Evolutionary conservation across 768 basidiomycete genomes (phyloP).

Genomic region (Serendipita sp.): DNA sequence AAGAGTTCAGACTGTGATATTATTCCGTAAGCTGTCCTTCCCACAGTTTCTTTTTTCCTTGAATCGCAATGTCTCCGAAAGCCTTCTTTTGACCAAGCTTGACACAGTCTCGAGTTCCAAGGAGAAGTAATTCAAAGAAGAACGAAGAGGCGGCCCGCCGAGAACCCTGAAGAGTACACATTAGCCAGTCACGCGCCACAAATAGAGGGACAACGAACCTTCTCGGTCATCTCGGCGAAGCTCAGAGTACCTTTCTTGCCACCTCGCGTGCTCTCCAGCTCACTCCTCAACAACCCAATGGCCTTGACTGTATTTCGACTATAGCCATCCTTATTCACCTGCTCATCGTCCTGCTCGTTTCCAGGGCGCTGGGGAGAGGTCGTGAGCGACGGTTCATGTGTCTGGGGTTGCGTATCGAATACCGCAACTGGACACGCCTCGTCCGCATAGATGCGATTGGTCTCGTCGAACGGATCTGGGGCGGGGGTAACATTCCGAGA

Average conservation of each 20-base stretch:
- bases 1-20: neutral
- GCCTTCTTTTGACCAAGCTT: constrained; percentile 56
- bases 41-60: constrained; percentile 74
- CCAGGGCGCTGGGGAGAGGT: constrained; percentile 9
- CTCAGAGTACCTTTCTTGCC: constrained; percentile 48
- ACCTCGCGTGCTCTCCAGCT: constrained; percentile 39
- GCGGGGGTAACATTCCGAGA: constrained; percentile 47
- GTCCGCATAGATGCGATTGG: constrained; percentile 53
- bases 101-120: constrained; percentile 85
- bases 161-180: constrained; percentile 51
- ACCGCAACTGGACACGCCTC: constrained; percentile 61
- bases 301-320: constrained; percentile 86
- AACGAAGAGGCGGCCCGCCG: constrained; percentile 87
- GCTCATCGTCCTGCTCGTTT: constrained; percentile 11
- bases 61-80: constrained; percentile 76
- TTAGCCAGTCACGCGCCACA: neutral
- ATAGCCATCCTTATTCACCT: constrained; percentile 26
- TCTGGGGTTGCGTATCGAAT: constrained; percentile 48
- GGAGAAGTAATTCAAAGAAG: constrained; percentile 93
- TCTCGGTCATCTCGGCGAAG: constrained; percentile 65
- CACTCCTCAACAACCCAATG: constrained; percentile 53
- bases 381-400: constrained; percentile 28
- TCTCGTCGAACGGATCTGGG: constrained; percentile 40
- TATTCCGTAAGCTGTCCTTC: constrained; percentile 25
- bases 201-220: constrained; percentile 30